Percentiles rank a stretch among this genome's conserved stretches.
Evolutionary conservation across 106 monocot species (phyloP).

Genomic region (Phalaenopsis aphrodite): DNA sequence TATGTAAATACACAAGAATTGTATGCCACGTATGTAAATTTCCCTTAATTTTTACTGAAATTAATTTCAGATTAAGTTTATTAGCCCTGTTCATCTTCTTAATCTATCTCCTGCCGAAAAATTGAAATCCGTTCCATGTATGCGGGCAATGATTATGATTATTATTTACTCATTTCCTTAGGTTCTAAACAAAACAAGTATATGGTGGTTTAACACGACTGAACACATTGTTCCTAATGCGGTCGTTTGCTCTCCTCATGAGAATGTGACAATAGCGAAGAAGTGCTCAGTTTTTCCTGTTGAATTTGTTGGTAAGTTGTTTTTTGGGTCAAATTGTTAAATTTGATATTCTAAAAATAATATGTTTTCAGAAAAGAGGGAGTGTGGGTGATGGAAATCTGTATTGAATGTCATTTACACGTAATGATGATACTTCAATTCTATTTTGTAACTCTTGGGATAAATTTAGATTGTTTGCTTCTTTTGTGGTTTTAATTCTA

Average conservation of each 20-base stretch:
- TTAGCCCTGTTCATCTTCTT: background rate
- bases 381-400: background rate
- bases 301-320: slow-evolving; percentile 92
- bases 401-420: background rate
- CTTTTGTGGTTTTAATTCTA: background rate
- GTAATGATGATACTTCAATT: background rate
- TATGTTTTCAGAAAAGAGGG: background rate
- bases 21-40: no score
- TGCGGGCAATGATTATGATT: background rate
- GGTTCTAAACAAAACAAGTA: slow-evolving; percentile 96
- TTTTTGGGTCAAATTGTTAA: background rate
- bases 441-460: background rate
- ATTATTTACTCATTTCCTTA: slow-evolving; percentile 19
- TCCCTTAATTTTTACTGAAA: background rate
- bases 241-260: slow-evolving; percentile 77
- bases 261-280: slow-evolving; percentile 93
- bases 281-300: slow-evolving; percentile 95
- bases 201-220: slow-evolving; percentile 85
- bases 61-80: background rate
- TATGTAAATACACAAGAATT: no score
- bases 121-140: background rate
- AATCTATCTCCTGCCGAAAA: background rate
- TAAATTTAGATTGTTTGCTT: background rate
- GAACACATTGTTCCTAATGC: slow-evolving; percentile 89
- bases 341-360: background rate